These are phyloP conservation scores for Gymnopilus junonius DNA, from an alignment of 768 basidiomycete species.

Conservation along the genomic window DNA sequence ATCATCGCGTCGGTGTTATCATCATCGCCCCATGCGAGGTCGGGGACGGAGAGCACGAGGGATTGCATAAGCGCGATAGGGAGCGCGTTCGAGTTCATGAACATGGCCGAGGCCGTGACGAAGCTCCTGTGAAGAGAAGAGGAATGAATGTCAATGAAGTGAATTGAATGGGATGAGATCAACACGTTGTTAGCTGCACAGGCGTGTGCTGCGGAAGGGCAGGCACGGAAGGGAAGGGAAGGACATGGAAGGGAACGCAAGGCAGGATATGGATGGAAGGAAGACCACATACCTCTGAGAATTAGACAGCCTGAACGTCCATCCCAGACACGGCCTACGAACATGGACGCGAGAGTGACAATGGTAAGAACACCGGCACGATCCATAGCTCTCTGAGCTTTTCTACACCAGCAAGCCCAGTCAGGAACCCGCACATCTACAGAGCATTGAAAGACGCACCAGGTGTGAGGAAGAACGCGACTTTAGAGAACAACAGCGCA, in stretches of 20 bases:
- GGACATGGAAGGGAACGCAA: too few species aligned
- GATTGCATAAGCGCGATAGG: conserved; percentile 94
- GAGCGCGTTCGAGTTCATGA: conserved; percentile 94
- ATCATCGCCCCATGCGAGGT: conserved; percentile 78
- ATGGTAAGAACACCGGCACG: conserved; percentile 85
- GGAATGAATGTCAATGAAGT: not conserved
- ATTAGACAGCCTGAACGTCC: conserved; percentile 64
- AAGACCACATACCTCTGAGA: conserved; percentile 76
- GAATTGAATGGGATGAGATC: not conserved
- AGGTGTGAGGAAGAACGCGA: conserved; percentile 90
- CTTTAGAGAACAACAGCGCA: conserved; percentile 92
- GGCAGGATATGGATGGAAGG: too few species aligned
- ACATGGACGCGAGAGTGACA: conserved; percentile 74
- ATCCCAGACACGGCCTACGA: conserved; percentile 67
- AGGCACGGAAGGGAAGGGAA: too few species aligned
- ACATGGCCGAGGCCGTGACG: conserved; percentile 82
- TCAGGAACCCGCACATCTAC: not conserved
- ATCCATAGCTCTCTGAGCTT: conserved; percentile 86
- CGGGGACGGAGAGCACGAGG: conserved; percentile 81
- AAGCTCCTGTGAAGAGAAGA: conserved; percentile 64
- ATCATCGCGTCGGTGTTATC: conserved; percentile 90
- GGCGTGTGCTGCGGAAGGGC: not conserved
- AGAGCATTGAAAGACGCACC: conserved; percentile 37
- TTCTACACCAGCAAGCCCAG: too few species aligned
- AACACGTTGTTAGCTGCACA: not conserved